Base-by-base conservation (phyloP, 257 asterid genomes). In the Petrea volubilis region DNA sequence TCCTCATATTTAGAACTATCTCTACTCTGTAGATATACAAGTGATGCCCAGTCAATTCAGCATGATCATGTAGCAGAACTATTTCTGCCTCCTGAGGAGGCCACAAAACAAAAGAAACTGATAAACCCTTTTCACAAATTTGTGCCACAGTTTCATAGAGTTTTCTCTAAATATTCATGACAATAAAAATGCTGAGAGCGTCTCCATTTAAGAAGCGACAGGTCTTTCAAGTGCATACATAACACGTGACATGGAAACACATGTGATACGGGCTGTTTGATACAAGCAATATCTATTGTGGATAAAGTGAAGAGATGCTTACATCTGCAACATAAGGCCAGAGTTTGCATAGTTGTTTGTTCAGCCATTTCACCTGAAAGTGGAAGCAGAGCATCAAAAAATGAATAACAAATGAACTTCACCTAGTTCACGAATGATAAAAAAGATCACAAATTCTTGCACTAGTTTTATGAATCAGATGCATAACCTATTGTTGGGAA, bases 311-410 rank as follows among this genome's bases (percentile, higher is more conserved):
- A 23, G 21, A 47, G 75, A 78, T 77, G 65, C 96, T 88, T 90
- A 95, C 99, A 83, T 92, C 99, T 52, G 99, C 99, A 55, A 95
- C 83, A 78, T 74, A 95, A 56, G 99, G 99, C 99, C 99, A 95
- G 70, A 95, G 74, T 74, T 95, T 95, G 72, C 83, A 73, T 76
- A 95, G 84, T 43, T 92, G 98, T 78, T 83, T 90, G 85, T 95
- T 95, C 74, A 95, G 87, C 99, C 99, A 95, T 75, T 95, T 95
- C 75, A 90, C 99, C 99, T 95, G 90, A 77, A 85, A 83, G 43
- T 28, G 68, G 11, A 17, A 57, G 64, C 44, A 51, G 33, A 71
- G 50, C 24, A 83, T 14, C 47, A 71, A 18, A 55, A 40, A 24
- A 52, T 53, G 47, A 72, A 29, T 25, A 20, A 63, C 55, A 63